Percentiles rank a stretch among this genome's conserved stretches.
Evolutionary conservation across 1,139 yeast genomes (phyloP).

Genomic region (Candida tunisiensis): DNA sequence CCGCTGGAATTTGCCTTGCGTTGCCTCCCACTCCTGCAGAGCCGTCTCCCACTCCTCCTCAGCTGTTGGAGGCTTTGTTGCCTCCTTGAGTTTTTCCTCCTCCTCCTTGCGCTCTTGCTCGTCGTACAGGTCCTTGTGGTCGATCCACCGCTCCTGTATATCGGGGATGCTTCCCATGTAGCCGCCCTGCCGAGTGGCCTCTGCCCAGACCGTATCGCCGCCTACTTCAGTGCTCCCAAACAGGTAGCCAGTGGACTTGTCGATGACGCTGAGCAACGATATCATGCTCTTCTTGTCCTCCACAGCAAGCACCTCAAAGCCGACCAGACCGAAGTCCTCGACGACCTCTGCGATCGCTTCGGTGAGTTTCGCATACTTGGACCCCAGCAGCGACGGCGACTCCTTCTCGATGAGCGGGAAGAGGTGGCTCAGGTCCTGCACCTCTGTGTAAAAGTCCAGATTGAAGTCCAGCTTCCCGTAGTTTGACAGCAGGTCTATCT

Average conservation of each 20-base stretch:
- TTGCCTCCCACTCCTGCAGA: constrained; percentile 43
- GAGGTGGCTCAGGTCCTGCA: constrained; percentile 60
- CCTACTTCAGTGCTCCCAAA: constrained; percentile 89
- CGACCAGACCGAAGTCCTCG: constrained; percentile 73
- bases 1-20: constrained; percentile 8
- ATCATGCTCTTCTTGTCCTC: constrained; percentile 93
- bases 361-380: constrained; percentile 51
- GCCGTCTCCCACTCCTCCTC: constrained; percentile 64
- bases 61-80: constrained; percentile 26
- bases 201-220: constrained; percentile 94
- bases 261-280: constrained; percentile 53
- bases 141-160: constrained; percentile 93
- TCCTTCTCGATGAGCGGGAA: constrained; percentile 60
- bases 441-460: constrained; percentile 82
- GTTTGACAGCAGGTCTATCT: constrained; percentile 62
- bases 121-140: constrained; percentile 63
- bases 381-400: constrained; percentile 40
- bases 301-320: constrained; percentile 77
- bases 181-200: constrained; percentile 74
- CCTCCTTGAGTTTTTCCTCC: constrained; percentile 19
- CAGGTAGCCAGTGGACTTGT: constrained; percentile 84
- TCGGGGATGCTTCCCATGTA: constrained; percentile 38
- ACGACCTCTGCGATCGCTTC: constrained; percentile 70
- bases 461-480: constrained; percentile 50
- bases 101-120: constrained; percentile 35